Evolutionary conservation across 148 eudicot genomes (phyloP), one percentile per base, ranked within the genome.

Genomic region (Chenopodium quinoa): DNA sequence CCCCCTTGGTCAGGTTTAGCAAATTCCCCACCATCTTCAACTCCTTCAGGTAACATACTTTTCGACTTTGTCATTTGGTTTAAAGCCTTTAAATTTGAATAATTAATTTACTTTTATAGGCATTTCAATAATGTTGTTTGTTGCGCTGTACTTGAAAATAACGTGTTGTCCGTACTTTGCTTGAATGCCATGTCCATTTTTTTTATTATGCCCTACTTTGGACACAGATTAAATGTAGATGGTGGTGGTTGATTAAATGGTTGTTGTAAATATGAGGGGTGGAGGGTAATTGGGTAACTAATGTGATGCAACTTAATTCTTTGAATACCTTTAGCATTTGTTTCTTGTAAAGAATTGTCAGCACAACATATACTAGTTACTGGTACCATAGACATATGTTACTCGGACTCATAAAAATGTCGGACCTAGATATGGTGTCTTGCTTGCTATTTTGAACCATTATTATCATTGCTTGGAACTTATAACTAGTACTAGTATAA

Each of bases 41-140:
- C 29, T 12, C 76, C 87, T 46, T 63, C 84, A 77, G 83, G 79
- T 63, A 63, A 71, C 48, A 48, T 20, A 37, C n/a, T 23, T 54
- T 66, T 32, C 17, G 6, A 1, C 3, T 9, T 47, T 27, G 22
- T 6, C 9, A 4, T 54, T 50, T 50, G 20, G 17, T 73, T 73
- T 7, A 11, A 9, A 4, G 12, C 29, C 27, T 62, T 19, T 4
- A 20, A 72, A 9, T 72, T 19, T 40, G n/a, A 20, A 40, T 22
- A 4, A 17, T 46, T 72, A 12, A 72, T 40, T 8, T 44, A 2
- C 23, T 72, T 40, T 6, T 7, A 19, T 72, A 22, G 54, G 27
- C 71, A 40, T 40, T 66, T 67, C 40, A 27, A 31, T 3, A 3
- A 1, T 7, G 11, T 11, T 58, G 69, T 1, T 9, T 25, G 12